These are phyloP conservation scores for Paraconiothyrium sp. DNA, from an alignment of 2,329 filamentous ascomycete genomes.

Conservation along the genomic window DNA sequence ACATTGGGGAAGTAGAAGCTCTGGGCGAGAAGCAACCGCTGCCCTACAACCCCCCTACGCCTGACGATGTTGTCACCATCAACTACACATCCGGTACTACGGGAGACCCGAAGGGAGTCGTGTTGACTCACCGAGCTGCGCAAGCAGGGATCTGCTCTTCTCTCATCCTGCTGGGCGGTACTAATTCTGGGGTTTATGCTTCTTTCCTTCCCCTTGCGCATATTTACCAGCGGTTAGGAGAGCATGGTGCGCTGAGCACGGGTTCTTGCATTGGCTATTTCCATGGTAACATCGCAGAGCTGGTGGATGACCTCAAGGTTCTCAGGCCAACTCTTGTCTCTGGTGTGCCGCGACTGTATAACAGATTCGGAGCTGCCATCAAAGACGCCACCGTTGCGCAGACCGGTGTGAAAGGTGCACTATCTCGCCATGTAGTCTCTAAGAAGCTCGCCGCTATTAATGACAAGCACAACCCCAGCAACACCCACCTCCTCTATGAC, in stretches of 20 bases:
- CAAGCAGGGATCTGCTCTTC: constrained; percentile 74
- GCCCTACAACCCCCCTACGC: constrained; percentile 74
- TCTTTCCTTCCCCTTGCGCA: constrained; percentile 95
- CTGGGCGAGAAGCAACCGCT: constrained; percentile 76
- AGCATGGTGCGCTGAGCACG: constrained; percentile 76
- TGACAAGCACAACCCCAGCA: constrained; percentile 76
- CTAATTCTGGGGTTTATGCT: constrained; percentile 71
- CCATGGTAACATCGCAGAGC: constrained; percentile 84
- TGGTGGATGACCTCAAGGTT: constrained; percentile 91
- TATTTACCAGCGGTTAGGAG: constrained; percentile 87
- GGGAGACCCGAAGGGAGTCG: constrained; percentile 82
- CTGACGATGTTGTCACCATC: constrained; percentile 84
- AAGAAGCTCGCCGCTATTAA: constrained; percentile 84
- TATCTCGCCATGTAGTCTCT: constrained; percentile 81
- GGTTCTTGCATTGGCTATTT: constrained; percentile 88
- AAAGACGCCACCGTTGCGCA: constrained; percentile 81
- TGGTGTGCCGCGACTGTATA: constrained; percentile 91
- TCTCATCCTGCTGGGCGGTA: constrained; percentile 63
- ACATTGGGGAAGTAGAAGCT: constrained; percentile 81
- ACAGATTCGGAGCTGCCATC: constrained; percentile 86
- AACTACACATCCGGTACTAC: constrained; percentile 92
- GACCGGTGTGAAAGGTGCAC: constrained; percentile 78
- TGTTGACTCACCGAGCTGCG: constrained; percentile 83
- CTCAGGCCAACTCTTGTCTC: constrained; percentile 84
- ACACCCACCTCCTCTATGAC: constrained; percentile 81